Conservation (phyloP, 2,329 filamentous ascomycete genomes). For the Cytospora piceicola region DNA sequence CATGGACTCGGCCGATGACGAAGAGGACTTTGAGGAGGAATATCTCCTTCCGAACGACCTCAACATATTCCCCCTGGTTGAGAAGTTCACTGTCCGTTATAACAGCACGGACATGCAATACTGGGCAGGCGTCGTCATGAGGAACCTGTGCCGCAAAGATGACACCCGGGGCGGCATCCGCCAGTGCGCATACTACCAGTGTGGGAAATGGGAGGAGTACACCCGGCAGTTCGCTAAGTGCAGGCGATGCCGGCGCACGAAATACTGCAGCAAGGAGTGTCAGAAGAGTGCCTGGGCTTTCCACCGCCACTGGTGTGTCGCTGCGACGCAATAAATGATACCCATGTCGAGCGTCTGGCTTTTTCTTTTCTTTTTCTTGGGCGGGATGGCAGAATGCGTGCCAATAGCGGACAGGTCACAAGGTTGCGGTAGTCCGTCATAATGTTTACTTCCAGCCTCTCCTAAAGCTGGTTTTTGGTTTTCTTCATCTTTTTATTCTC, state of each 20-base stretch:
- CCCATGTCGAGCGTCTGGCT: conserved; percentile 23
- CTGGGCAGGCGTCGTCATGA: conserved; percentile 99
- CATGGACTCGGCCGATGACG: conserved; percentile 48
- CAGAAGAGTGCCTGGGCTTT: conserved; percentile 99
- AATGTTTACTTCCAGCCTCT: conserved; percentile 29
- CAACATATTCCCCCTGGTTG: conserved; percentile 97
- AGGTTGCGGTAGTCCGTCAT: conserved; percentile 20
- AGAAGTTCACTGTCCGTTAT: conserved; percentile 96
- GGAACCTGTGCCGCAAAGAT: conserved; percentile 97
- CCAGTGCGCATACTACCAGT: conserved; percentile 97
- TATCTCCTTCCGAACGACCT: conserved; percentile 92
- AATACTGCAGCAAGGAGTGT: conserved; percentile 99
- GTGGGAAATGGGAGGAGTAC: conserved; percentile 97
- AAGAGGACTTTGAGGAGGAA: conserved; percentile 76
- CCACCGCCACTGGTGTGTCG: conserved; percentile 96
- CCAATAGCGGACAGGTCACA: not conserved
- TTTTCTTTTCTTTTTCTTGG: conserved; percentile 10
- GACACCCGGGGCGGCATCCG: conserved; percentile 92
- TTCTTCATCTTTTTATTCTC: conserved; percentile 19
- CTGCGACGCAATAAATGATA: conserved; percentile 59
- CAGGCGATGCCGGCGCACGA: conserved; percentile 90
- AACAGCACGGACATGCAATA: conserved; percentile 99
- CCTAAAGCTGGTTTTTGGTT: conserved; percentile 5
- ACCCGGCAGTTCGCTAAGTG: conserved; percentile 98
- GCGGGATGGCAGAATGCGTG: not conserved